Conservation (phyloP, 164 flowering plant species). For the Chloranthus sessilifolius region DNA sequence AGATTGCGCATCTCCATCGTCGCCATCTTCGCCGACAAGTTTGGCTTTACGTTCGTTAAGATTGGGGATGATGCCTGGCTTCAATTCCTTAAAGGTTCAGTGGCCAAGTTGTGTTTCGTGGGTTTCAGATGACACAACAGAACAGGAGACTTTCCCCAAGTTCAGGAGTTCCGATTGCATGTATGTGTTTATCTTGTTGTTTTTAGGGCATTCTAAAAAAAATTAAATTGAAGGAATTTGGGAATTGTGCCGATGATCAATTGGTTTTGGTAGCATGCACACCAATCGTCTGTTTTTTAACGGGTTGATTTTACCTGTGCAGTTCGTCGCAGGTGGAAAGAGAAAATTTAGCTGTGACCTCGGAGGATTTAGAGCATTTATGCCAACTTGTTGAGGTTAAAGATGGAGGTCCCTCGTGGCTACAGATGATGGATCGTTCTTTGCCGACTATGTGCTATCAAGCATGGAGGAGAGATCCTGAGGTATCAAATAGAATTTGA, state of each 20-base stretch:
- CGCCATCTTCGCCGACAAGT: constrained; percentile 1
- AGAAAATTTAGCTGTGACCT: constrained; percentile 31
- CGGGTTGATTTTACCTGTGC: constrained; percentile 12
- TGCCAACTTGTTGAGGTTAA: constrained; percentile 50
- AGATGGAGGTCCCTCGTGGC: constrained; percentile 89
- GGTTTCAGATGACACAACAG: constrained; percentile 31
- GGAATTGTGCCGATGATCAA: too few relatives aligned
- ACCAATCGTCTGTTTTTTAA: not conserved
- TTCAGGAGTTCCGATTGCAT: constrained; percentile 26
- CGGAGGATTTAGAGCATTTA: constrained; percentile 55
- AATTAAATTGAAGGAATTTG: not conserved
- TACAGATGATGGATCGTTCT: constrained; percentile 70
- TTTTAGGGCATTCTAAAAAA: not conserved
- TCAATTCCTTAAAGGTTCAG: constrained; percentile 44
- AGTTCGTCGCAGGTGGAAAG: constrained; percentile 28
- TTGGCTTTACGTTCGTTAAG: constrained; percentile 8
- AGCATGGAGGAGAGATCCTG: constrained; percentile 81
- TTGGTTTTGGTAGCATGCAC: not conserved
- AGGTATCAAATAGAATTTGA: constrained; percentile 27
- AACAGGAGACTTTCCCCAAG: constrained; percentile 12
- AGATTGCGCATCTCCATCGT: constrained; percentile 16
- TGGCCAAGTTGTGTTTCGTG: constrained; percentile 40
- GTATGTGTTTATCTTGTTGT: constrained; percentile 19
- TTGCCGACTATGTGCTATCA: constrained; percentile 62
- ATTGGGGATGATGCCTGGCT: constrained; percentile 24